Conservation (phyloP, 2,329 filamentous ascomycete species). For the Lecanicillium sp. region DNA sequence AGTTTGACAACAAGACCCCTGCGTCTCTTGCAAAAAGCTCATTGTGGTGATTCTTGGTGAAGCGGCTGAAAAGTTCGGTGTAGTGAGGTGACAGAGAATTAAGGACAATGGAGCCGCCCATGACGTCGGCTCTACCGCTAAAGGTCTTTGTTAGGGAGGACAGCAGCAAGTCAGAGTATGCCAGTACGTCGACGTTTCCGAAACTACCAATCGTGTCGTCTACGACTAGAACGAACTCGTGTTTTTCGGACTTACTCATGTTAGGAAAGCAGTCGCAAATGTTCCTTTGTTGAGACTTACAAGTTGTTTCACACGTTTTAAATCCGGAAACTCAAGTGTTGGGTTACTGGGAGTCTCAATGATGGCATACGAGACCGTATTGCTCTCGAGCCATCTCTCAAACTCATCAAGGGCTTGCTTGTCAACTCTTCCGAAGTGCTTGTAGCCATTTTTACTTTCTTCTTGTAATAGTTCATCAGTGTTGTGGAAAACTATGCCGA, state of each 20-base stretch:
- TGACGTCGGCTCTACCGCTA: constrained; percentile 45
- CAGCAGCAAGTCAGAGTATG: constrained; percentile 39
- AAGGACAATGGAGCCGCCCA: constrained; percentile 42
- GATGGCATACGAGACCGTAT: constrained; percentile 27
- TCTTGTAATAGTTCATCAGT: constrained; percentile 41
- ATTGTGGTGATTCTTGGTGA: constrained; percentile 26
- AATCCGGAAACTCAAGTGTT: constrained; percentile 23
- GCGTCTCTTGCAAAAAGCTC: constrained; percentile 41
- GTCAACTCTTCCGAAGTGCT: constrained; percentile 38
- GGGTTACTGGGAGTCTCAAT: constrained; percentile 36
- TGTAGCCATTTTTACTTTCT: constrained; percentile 32
- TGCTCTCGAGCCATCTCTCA: constrained; percentile 33
- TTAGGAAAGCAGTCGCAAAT: background rate
- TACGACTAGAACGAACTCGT: constrained; percentile 34
- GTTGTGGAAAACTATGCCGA: constrained; percentile 44
- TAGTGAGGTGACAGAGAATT: constrained; percentile 38
- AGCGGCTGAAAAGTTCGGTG: constrained; percentile 21
- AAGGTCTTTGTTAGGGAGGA: constrained; percentile 52
- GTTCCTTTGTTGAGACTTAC: constrained; percentile 31
- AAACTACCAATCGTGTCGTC: constrained; percentile 42
- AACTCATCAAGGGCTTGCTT: constrained; percentile 32
- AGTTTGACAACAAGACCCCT: constrained; percentile 34
- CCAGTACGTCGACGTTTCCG: constrained; percentile 41
- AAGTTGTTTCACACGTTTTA: constrained; percentile 24
- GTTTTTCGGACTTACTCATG: constrained; percentile 33